Conservation (phyloP, 139 green algal species). For the Axilococcus clingmanii region DNA sequence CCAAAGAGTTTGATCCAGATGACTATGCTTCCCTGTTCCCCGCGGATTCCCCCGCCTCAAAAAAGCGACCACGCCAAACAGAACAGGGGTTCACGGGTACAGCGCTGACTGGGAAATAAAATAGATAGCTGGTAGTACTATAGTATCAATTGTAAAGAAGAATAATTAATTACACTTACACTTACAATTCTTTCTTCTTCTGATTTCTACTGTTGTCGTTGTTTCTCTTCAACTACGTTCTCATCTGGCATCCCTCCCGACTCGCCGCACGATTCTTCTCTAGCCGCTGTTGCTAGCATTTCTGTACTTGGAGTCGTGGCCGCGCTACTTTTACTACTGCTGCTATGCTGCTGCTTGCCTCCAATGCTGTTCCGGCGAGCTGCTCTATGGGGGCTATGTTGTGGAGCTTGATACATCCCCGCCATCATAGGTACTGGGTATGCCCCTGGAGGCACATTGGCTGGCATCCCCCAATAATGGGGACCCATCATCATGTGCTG, state of each 20-base stretch:
- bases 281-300: not conserved
- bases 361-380: too few relatives aligned
- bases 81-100: slow-evolving; percentile 26
- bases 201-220: not conserved
- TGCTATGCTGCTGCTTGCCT: too few relatives aligned
- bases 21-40: slow-evolving; percentile 6
- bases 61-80: not conserved
- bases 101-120: slow-evolving; percentile 15
- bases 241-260: not conserved
- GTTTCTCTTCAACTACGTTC: not conserved
- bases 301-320: too few relatives aligned
- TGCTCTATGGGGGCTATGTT: too few relatives aligned
- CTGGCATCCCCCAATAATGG: too few relatives aligned
- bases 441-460: too few relatives aligned
- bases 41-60: not conserved
- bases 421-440: too few relatives aligned
- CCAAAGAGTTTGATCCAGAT: slow-evolving; percentile 13
- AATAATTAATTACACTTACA: too few relatives aligned
- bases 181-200: not conserved
- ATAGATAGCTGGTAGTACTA: too few relatives aligned
- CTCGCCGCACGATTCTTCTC: not conserved
- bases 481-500: too few relatives aligned
- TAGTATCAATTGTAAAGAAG: not conserved
- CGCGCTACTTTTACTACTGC: too few relatives aligned
- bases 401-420: too few relatives aligned